Evolutionary conservation across 495 filamentous ascomycete species (phyloP), one percentile per base, ranked within the genome.

Genomic region (Filosporella fistucella): DNA sequence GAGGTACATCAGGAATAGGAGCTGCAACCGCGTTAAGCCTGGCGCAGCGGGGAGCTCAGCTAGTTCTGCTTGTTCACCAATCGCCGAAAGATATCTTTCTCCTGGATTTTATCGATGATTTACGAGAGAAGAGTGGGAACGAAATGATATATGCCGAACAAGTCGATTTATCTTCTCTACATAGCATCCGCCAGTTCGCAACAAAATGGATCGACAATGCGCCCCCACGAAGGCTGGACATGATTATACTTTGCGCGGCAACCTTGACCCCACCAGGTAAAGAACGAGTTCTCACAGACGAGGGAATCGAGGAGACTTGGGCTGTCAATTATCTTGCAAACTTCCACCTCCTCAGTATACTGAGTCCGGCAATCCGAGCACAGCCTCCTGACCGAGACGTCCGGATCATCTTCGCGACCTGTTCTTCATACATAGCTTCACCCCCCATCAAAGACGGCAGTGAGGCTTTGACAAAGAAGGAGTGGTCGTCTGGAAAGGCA

Each of bases 151-250:
- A 91, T 57, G 90, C 94, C 45, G 93, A 99, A 63, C 85, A 94
- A 62, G 88, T 93, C 26, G 91, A 99, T 54, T 81, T 99, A 32
- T 67, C 84, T 21, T 91, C 86, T 11, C 71, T 97, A 14, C 79
- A 96, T 59, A 91, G 85, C 50, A 82, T 99, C 47, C 87, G 93
- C 20, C 72, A 82, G 48, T 99, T 99, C 61, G 93, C 93, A n/a
- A 99, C 93, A 2, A 90, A 90, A 68, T 99, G 94, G 89, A 86
- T 97, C 55, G 91, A 99, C 65, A 99, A 97, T 62, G 78, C 82
- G 22, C 91, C 94, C 0, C 86, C 90, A 17, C 80, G 93, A 29
- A 79, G 93, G n/a, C 71, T 99, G 4, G 93, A 99, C 64, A 89
- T 91, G 81, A 68, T 99, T 18, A 81, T 99, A 35, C 75, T 96